These are phyloP conservation scores for Exidia glandulosa DNA, from an alignment of 768 basidiomycete genomes.

Conservation along the genomic window DNA sequence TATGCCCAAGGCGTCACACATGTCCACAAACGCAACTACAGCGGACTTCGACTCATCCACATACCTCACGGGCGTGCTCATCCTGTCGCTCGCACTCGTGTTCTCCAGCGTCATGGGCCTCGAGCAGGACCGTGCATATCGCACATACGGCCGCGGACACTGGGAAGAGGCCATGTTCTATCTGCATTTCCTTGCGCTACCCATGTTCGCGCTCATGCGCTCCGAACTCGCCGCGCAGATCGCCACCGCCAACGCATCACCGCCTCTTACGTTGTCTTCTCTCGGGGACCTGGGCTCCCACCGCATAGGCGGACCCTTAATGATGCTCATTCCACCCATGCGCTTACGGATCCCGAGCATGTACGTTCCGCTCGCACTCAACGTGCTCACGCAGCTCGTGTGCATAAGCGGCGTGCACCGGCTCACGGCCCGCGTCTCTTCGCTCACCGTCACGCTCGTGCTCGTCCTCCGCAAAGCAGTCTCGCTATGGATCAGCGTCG, in stretches of 20 bases:
- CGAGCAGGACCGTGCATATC: constrained; percentile 72
- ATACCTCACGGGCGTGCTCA: constrained; percentile 61
- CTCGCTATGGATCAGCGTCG: constrained; percentile 62
- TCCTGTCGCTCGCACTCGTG: constrained; percentile 67
- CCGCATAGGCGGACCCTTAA: neutral
- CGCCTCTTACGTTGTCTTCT: constrained; percentile 16
- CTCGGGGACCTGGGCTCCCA: neutral
- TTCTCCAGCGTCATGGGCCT: constrained; percentile 75
- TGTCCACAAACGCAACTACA: constrained; percentile 3
- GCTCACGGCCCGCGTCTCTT: constrained; percentile 63
- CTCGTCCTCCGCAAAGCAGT: constrained; percentile 73
- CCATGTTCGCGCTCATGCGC: constrained; percentile 58
- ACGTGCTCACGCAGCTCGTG: constrained; percentile 73
- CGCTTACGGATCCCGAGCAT: constrained; percentile 43
- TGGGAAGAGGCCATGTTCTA: constrained; percentile 96
- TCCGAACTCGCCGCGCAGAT: constrained; percentile 41
- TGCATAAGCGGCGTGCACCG: constrained; percentile 84
- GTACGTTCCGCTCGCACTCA: constrained; percentile 53
- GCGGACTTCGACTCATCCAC: constrained; percentile 18
- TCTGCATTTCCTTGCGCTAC: constrained; percentile 69
- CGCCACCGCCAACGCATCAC: constrained; percentile 28
- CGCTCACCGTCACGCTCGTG: constrained; percentile 68
- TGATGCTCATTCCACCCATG: neutral
- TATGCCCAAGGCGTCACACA: constrained; percentile 21
- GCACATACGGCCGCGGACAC: constrained; percentile 27